Base-by-base conservation (phyloP, 352 stramenopile species). In the Phytopythium boreale region DNA sequence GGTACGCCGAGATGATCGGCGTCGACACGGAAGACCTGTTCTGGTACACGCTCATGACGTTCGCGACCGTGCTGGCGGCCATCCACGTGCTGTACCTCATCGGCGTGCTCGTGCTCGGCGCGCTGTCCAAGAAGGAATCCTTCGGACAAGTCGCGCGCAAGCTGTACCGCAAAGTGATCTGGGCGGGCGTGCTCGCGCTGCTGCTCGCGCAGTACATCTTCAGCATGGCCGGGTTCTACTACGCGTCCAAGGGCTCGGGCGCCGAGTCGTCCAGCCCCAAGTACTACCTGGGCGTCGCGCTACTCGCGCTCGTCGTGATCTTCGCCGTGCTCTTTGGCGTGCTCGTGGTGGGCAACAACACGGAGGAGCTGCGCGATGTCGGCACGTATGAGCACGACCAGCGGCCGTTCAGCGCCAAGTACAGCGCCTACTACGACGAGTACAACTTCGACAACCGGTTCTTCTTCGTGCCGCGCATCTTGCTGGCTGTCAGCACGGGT, bases 371-470 rank as follows among this genome's bases (percentile, higher is more conserved):
- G 24, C 70, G 79, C 36, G 88, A 96, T 56, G 59, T 96, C 20
- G 86, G 86, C 15, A 88, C 86, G 7, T 80, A 79, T 52, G 84
- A 88, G 60, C 86, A 96, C 63, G 77, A 92, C 56, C 75, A 95
- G 39, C 84, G 84, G 0, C 67, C 84, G 22, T 93, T 95, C 67
- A 90, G 81, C 27, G 74, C 67, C 65, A 93, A 93, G 74, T 96
- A 95, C 76, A 83, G 88, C 56, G 77, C 82, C 10, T 93, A 93
- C 75, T 96, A 95, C 57, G 84, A 94, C 59, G 86, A 95, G 78
- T 95, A 93, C 80, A 95, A 93, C 70, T 93, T 92, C 44, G 82
- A 93, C 64, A 95, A 96, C 65, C 86, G 88, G 22, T 95, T 89
- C 67, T 96, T 96, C 69, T 96, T 96, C 62, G 75, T 95, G n/a